Percentiles rank a stretch among this genome's conserved stretches.
Evolutionary conservation across 306 rosid species (phyloP).

Genomic region (Quercus agrifolia): DNA sequence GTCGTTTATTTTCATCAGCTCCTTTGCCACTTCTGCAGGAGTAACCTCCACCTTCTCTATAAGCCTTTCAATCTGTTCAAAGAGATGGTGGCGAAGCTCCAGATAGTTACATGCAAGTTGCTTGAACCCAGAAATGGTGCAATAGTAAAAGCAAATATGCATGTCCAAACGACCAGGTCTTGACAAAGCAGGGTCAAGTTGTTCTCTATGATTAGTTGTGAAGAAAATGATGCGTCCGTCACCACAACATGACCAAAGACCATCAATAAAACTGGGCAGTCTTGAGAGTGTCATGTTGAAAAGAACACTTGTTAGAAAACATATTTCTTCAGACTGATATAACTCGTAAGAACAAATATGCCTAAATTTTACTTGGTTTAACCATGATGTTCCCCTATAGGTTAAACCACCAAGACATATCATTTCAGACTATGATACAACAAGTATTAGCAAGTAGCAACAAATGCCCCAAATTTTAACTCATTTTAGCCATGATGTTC

Average conservation of each 20-base stretch:
- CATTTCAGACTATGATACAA: too few relatives aligned
- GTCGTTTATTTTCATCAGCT: conserved; percentile 26
- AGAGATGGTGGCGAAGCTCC: conserved; percentile 9
- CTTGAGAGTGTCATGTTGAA: conserved; percentile 21
- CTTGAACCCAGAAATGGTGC: conserved; percentile 19
- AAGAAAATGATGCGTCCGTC: conserved; percentile 29
- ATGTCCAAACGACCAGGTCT: conserved; percentile 38
- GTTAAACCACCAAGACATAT: too few relatives aligned
- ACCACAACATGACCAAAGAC: conserved; percentile 24
- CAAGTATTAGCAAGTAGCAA: too few relatives aligned
- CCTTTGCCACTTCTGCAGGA: conserved; percentile 31
- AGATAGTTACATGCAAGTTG: conserved; percentile 23
- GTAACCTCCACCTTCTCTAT: conserved; percentile 26
- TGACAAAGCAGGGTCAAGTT: conserved; percentile 30
- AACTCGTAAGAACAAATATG: too few relatives aligned
- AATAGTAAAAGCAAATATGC: conserved; percentile 33
- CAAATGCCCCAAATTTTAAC: too few relatives aligned
- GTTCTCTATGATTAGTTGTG: conserved; percentile 17
- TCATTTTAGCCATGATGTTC: too few relatives aligned
- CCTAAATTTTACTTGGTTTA: too few relatives aligned
- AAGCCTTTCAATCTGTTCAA: conserved; percentile 16
- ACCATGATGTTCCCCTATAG: too few relatives aligned
- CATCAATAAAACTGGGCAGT: conserved; percentile 25
- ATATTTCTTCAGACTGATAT: too few relatives aligned
- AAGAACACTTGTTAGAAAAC: neutral